These are phyloP conservation scores for Trichophyton verrucosum DNA, from an alignment of 2,329 filamentous ascomycete genomes.

Conservation along the genomic window DNA sequence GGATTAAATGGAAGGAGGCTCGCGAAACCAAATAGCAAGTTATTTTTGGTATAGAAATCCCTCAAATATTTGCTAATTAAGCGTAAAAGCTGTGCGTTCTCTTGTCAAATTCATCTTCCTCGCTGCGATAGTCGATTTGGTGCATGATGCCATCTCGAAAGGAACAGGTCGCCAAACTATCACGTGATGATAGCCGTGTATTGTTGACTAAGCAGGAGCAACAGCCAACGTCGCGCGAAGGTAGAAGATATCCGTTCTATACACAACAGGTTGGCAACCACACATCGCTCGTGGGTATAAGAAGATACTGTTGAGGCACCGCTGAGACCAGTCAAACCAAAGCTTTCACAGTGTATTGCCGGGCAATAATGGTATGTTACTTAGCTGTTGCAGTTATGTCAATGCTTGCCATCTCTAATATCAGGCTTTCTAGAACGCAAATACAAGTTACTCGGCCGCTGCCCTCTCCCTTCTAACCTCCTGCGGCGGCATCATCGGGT, in stretches of 20 bases:
- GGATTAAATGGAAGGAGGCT: too few species aligned
- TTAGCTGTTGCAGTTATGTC: neutral
- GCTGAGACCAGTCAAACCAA: neutral
- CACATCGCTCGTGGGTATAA: too few species aligned
- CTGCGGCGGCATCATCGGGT: constrained; percentile 76
- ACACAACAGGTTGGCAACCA: too few species aligned
- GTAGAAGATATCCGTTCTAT: too few species aligned
- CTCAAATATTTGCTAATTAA: neutral
- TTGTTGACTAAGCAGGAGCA: neutral
- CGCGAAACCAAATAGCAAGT: neutral
- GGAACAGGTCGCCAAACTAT: neutral
- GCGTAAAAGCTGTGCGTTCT: neutral
- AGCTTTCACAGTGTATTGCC: neutral
- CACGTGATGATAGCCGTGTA: neutral
- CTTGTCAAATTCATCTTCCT: neutral
- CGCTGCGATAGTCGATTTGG: too few species aligned
- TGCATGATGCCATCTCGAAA: neutral
- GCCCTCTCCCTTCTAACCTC: constrained; percentile 72
- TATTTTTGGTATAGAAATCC: neutral
- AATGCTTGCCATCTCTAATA: neutral
- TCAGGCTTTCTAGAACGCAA: constrained; percentile 4
- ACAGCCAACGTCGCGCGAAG: neutral
- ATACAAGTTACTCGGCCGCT: constrained; percentile 51
- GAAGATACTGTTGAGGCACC: too few species aligned
- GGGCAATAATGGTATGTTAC: neutral